Base-by-base conservation (phyloP, 176 grass and related monocot genomes). In the Chloris gayana region DNA sequence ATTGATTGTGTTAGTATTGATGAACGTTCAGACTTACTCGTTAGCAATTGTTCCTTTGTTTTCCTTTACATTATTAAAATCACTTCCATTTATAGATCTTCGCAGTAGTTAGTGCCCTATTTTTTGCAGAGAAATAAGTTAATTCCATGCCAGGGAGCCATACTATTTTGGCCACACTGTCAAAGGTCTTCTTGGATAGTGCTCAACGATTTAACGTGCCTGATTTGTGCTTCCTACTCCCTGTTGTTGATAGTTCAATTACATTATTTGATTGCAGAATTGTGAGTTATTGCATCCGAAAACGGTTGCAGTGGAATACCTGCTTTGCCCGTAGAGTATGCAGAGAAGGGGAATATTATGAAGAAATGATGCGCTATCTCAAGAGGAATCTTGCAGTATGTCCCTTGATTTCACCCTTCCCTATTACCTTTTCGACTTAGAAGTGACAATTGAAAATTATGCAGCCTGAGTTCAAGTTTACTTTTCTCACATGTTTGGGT, bases 311-410 rank as follows among this genome's bases (percentile, higher is more conserved):
- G 62, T 98, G 92, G 96, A 91, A 91, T 80, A 79, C 79, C 18
- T 95, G 72, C 58, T 98, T 95, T 76, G 96, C 92, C 38, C 88
- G 92, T 51, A 93, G 91, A 89, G 90, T 98, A 44, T 89, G 50
- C 77, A 95, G 90, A 75, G 96, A 98, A 86, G 84, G 85, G 72
- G 96, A 98, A 56, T 98, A 95, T 76, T 93, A 98, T 62, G 96
- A 98, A 70, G 92, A 98, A 49, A 95, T 98, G 96, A 98, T 98
- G 96, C 88, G 76, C 49, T 95, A 98, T 69, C 88, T 95, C n/a
- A 84, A 86, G 64, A 87, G 44, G 80, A 98, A 95, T 89, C 88
- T 98, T 67, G 88, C 92, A 59, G 92, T 95, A 87, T 65, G 77
- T 71, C 38, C 17, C 63, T 85, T 56, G 62, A 50, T 58, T 85